Conservation (phyloP, 1,284 basidiomycete genomes). For the Rhodotorula sp. region DNA sequence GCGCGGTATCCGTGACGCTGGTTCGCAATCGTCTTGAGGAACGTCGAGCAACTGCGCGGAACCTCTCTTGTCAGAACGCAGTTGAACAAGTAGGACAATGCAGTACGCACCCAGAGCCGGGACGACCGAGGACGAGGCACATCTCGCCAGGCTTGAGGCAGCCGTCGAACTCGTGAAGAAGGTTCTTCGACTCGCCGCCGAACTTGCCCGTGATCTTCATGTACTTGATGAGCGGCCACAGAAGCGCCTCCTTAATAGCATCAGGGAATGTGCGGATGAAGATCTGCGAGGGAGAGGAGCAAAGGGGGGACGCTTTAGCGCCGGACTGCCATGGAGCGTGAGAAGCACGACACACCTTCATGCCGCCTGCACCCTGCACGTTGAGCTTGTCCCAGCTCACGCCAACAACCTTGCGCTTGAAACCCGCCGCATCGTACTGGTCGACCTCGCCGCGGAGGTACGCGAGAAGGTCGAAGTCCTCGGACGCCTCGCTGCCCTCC, state of each 20-base stretch:
- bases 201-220: conserved; percentile 46
- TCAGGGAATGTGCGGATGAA: conserved; percentile 62
- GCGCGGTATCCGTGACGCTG: conserved; percentile 49
- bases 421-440: conserved; percentile 65
- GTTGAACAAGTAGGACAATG: too few relatives aligned
- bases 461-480: conserved; percentile 69
- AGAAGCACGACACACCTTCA: conserved; percentile 2
- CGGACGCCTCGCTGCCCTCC: conserved; percentile 22
- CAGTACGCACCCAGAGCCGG: conserved; percentile 44
- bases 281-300: conserved; percentile 54
- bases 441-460: conserved; percentile 68
- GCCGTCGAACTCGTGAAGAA: conserved; percentile 63
- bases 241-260: conserved; percentile 62
- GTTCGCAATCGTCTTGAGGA: conserved; percentile 52
- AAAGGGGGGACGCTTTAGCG: neutral
- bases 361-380: conserved; percentile 56
- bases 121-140: conserved; percentile 60
- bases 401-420: conserved; percentile 76
- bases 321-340: neutral
- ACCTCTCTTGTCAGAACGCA: neutral
- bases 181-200: conserved; percentile 45
- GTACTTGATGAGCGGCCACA: conserved; percentile 57
- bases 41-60: conserved; percentile 49
- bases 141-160: conserved; percentile 68
- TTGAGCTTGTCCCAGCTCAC: conserved; percentile 63